These are phyloP conservation scores for Alternaria sp. DNA, from an alignment of 2,329 filamentous ascomycete genomes.

Conservation along the genomic window DNA sequence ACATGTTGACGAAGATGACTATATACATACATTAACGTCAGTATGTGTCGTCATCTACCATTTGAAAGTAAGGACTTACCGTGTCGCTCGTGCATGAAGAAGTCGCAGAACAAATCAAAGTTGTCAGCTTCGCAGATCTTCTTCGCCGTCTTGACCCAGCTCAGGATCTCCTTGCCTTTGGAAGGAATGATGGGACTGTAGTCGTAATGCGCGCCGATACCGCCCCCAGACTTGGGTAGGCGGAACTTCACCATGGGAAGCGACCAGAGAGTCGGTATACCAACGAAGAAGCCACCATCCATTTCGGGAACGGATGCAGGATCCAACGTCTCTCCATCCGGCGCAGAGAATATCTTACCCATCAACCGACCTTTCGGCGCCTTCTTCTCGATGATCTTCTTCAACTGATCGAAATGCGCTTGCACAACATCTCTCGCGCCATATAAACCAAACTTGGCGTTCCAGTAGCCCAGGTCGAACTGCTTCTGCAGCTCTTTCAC, in stretches of 20 bases:
- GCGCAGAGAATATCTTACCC: constrained; percentile 51
- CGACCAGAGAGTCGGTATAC: constrained; percentile 42
- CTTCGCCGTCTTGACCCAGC: constrained; percentile 55
- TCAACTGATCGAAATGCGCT: constrained; percentile 54
- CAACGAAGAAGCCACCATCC: constrained; percentile 44
- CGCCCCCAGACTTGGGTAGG: constrained; percentile 37
- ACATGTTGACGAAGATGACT: constrained; percentile 59
- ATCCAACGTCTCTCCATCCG: constrained; percentile 52
- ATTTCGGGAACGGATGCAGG: constrained; percentile 44
- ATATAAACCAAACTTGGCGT: constrained; percentile 57
- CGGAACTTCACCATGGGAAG: constrained; percentile 45
- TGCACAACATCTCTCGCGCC: constrained; percentile 54
- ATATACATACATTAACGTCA: neutral
- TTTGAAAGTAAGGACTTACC: neutral
- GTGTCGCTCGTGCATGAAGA: constrained; percentile 60
- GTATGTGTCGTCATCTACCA: neutral
- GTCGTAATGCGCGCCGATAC: constrained; percentile 45
- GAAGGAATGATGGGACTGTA: constrained; percentile 44
- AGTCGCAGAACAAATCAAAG: constrained; percentile 58
- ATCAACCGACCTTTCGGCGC: constrained; percentile 51
- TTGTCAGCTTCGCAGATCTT: constrained; percentile 54
- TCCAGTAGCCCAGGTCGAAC: constrained; percentile 56
- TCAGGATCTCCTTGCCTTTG: constrained; percentile 51
- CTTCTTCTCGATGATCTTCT: constrained; percentile 47
- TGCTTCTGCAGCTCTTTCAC: constrained; percentile 55